Evolutionary conservation across 2,329 filamentous ascomycete genomes (phyloP), one percentile per base, ranked within the genome.

Genomic region (Penicillium sp.): DNA sequence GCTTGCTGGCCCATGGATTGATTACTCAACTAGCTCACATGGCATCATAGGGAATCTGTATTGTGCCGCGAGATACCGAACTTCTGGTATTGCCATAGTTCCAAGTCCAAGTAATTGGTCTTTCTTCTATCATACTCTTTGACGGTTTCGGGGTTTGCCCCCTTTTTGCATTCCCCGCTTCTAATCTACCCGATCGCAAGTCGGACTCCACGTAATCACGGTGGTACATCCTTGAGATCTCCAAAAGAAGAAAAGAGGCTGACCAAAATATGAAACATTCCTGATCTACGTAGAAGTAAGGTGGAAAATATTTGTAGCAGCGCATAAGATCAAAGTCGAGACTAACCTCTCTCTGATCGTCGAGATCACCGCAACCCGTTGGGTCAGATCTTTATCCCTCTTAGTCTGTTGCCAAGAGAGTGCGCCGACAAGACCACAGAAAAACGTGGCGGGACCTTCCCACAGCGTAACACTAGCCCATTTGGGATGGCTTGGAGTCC

Each of bases 381-480:
- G 63, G n/a, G 67, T 69, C 58, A 69, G 67, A 69, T 69, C 67
- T 67, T 69, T 69, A 69, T 66, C 30, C 67, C 67, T 54, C 59
- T 63, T 69, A 69, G 67, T 66, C 61, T 55, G 57, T 58, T 68
- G 66, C 65, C 67, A 69, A 69, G 65, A 53, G 53, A 48, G 42
- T 49, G 30, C 38, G 22, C 43, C 43, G 25, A 46, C 14, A 4
- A 35, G 48, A 53, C 33, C 22, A 46, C 22, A 11, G 22, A 30
- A 13, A 13, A 26, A 25, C n/a, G 49, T 37, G 49, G 35, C 49
- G 26, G 33, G 35, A 22, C 33, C 30, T 33, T 33, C 3, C 46
- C 26, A 49, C 46, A 11, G 28, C 46, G 46, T 28, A 49, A 49
- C 28, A 49, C 46, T 49, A 49, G 46, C 46, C 46, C 11, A 30